Percentiles rank a stretch among this genome's conserved stretches.
Evolutionary conservation across 2,329 filamentous ascomycete species (phyloP).

Genomic region (Calonectria fujianensis): DNA sequence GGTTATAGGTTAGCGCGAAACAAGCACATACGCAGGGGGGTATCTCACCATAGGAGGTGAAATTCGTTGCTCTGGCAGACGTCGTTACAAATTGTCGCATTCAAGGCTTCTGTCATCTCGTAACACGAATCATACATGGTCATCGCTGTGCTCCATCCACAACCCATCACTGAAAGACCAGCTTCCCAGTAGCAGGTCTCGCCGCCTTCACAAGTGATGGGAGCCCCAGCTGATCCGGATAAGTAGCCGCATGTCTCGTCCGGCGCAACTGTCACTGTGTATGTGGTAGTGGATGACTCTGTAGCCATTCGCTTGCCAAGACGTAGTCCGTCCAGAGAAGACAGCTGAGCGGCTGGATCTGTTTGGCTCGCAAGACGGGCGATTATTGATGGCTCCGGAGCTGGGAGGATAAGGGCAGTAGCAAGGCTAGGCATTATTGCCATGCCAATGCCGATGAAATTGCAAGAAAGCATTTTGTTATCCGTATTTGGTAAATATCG

Average conservation of each 20-base stretch:
- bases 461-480: not conserved
- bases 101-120: not conserved
- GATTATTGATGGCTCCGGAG: not conserved
- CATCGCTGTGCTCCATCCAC: not conserved
- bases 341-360: not conserved
- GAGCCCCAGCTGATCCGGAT: not conserved
- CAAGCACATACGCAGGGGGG: not conserved
- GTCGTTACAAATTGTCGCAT: not conserved
- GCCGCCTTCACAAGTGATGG: not conserved
- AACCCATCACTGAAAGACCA: not conserved
- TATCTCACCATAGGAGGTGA: not conserved
- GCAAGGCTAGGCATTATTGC: not conserved
- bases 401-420: not conserved
- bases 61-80: constrained; percentile 6
- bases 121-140: not conserved
- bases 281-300: not conserved
- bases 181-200: not conserved
- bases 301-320: not conserved
- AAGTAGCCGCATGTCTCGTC: constrained; percentile 12
- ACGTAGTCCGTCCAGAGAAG: not conserved
- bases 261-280: not conserved
- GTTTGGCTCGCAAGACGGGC: not conserved
- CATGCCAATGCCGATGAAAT: not conserved
- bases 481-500: not conserved
- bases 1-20: not conserved